Percentiles rank a stretch among this genome's conserved stretches.
phyloP scores from a whole-genome alignment of 2,329 filamentous ascomycete species.

The Pyrenochaeta sp. region DNA sequence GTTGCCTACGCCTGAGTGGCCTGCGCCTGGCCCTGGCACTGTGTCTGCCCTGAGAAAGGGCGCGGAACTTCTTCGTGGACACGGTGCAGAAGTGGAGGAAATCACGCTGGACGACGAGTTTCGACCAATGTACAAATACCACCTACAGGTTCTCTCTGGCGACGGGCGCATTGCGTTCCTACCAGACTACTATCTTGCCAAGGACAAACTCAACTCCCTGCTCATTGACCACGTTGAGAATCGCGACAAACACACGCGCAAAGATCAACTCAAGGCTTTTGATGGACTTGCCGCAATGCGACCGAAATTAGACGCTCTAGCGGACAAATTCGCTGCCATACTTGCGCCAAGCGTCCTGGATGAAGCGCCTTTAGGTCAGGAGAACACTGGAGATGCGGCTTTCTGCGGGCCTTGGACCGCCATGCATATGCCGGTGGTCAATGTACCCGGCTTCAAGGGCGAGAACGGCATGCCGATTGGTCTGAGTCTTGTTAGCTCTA shows the following conservation, averaged over 20 bases:
- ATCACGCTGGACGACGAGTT: conserved; percentile 62
- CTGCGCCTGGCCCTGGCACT: conserved; percentile 46
- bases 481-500: conserved; percentile 58
- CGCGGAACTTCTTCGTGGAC: conserved; percentile 41
- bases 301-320: conserved; percentile 63
- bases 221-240: conserved; percentile 63
- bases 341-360: conserved; percentile 66
- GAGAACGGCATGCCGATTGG: conserved; percentile 67
- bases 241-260: conserved; percentile 50
- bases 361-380: conserved; percentile 64
- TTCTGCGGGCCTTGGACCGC: conserved; percentile 64
- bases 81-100: conserved; percentile 65
- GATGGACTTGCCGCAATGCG: conserved; percentile 63
- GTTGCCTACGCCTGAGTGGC: conserved; percentile 62
- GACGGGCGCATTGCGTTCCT: conserved; percentile 64
- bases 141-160: conserved; percentile 57
- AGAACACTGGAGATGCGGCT: conserved; percentile 62
- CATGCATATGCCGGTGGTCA: conserved; percentile 69
- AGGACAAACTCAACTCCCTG: conserved; percentile 55
- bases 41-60: conserved; percentile 45
- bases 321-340: conserved; percentile 61
- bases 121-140: conserved; percentile 59
- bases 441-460: conserved; percentile 69
- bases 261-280: conserved; percentile 61
- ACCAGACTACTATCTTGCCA: conserved; percentile 60